A percentile compares a stretch with the other conserved stretches of the same genome.
phyloP scores from a whole-genome alignment of 2,329 filamentous ascomycete genomes.

The Clarireedia paspali region DNA sequence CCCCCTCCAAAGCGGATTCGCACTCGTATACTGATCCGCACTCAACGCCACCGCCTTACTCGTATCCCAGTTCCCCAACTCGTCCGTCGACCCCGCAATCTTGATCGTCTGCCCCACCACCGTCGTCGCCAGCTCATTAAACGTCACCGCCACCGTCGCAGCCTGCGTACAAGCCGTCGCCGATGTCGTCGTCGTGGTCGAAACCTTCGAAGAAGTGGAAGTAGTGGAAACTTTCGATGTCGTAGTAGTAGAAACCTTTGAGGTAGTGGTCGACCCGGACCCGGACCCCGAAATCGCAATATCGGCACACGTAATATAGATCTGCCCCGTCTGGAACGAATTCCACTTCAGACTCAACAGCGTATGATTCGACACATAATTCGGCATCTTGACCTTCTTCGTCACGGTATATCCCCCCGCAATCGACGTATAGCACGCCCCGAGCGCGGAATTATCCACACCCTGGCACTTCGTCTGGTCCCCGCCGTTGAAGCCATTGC shows the following conservation, averaged over 20 bases:
- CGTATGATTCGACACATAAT: conserved; percentile 38
- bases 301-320: conserved; percentile 46
- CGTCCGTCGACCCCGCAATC: conserved; percentile 49
- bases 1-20: conserved; percentile 53
- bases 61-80: conserved; percentile 57
- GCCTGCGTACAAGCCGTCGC: conserved; percentile 38
- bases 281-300: conserved; percentile 34
- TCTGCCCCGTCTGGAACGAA: conserved; percentile 45
- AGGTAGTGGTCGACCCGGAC: neutral
- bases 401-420: neutral
- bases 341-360: conserved; percentile 47
- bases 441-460: neutral
- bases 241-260: conserved; percentile 9
- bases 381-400: neutral
- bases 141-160: conserved; percentile 38
- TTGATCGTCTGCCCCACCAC: conserved; percentile 56
- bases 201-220: conserved; percentile 23
- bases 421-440: neutral
- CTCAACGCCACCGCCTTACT: conserved; percentile 47
- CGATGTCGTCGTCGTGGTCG: conserved; percentile 31
- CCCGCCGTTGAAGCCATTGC: conserved; percentile 39
- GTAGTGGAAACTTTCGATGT: conserved; percentile 10
- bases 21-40: conserved; percentile 50
- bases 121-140: conserved; percentile 51
- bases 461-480: neutral